Percentiles rank a stretch among this genome's conserved stretches.
phyloP scores from a whole-genome alignment of 1,284 basidiomycete species.

The Heterobasidion irregulare region DNA sequence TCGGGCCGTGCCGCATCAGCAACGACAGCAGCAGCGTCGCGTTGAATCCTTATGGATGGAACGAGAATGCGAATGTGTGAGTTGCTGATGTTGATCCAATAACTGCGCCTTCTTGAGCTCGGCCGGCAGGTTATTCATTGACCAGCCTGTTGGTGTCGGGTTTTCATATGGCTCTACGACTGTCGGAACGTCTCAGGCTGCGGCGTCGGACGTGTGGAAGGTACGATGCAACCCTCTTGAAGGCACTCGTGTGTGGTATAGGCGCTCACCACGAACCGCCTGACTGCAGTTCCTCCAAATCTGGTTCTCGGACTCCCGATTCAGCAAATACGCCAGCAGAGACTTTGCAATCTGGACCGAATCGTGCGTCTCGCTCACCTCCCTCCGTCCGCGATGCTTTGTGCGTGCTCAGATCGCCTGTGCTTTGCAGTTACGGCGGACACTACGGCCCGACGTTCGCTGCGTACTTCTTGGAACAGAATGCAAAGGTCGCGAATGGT shows the following conservation, averaged over 20 bases:
- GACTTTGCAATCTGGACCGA: slow-evolving; percentile 58
- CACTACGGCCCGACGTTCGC: slow-evolving; percentile 60
- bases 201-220: slow-evolving; percentile 50
- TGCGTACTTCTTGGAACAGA: slow-evolving; percentile 55
- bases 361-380: slow-evolving; percentile 28
- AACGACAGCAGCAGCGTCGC: slow-evolving; percentile 44
- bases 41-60: slow-evolving; percentile 58
- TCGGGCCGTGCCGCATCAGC: slow-evolving; percentile 54
- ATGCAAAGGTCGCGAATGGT: slow-evolving; percentile 45
- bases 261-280: slow-evolving; percentile 18
- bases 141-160: slow-evolving; percentile 57
- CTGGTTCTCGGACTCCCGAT: slow-evolving; percentile 50
- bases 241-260: not conserved
- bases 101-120: slow-evolving; percentile 38
- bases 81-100: not conserved
- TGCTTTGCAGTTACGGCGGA: slow-evolving; percentile 39
- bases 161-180: slow-evolving; percentile 47
- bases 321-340: slow-evolving; percentile 40
- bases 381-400: not conserved
- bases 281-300: slow-evolving; percentile 47
- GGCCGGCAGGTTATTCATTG: slow-evolving; percentile 33
- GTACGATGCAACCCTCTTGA: slow-evolving; percentile 20
- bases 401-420: not conserved
- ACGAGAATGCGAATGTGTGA: slow-evolving; percentile 42
- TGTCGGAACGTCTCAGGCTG: slow-evolving; percentile 43